phyloP scores from a whole-genome alignment of 345 rosid species.

The Atalantia buxifolia region DNA sequence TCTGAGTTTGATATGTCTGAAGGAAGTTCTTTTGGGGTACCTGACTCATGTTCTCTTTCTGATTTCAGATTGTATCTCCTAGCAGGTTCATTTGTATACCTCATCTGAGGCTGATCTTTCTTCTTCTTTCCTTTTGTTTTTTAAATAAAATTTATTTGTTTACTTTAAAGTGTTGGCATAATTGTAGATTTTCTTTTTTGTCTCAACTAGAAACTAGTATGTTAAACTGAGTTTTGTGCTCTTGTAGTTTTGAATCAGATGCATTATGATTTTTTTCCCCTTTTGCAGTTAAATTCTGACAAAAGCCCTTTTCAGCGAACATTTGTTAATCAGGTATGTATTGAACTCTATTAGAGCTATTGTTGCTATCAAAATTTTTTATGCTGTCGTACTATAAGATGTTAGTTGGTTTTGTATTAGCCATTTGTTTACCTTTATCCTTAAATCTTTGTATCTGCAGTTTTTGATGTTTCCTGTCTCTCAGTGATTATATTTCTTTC shows the following conservation, averaged over 20 bases:
- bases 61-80: neutral
- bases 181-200: neutral
- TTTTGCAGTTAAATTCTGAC: constrained; percentile 77
- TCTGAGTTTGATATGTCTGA: neutral
- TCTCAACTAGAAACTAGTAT: neutral
- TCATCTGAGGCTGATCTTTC: neutral
- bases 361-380: neutral
- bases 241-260: neutral
- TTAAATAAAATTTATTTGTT: neutral
- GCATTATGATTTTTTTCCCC: constrained; percentile 8
- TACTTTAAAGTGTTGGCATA: neutral
- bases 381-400: neutral
- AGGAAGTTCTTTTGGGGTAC: neutral
- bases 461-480: neutral
- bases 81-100: neutral
- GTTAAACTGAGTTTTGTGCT: neutral
- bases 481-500: neutral
- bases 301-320: constrained; percentile 95
- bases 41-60: neutral
- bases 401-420: neutral
- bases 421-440: neutral
- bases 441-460: neutral
- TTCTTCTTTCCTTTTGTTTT: neutral
- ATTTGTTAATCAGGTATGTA: constrained; percentile 86
- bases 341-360: neutral